Evolutionary conservation across 768 basidiomycete species (phyloP).

Genomic region (Polyporus arcularius): DNA sequence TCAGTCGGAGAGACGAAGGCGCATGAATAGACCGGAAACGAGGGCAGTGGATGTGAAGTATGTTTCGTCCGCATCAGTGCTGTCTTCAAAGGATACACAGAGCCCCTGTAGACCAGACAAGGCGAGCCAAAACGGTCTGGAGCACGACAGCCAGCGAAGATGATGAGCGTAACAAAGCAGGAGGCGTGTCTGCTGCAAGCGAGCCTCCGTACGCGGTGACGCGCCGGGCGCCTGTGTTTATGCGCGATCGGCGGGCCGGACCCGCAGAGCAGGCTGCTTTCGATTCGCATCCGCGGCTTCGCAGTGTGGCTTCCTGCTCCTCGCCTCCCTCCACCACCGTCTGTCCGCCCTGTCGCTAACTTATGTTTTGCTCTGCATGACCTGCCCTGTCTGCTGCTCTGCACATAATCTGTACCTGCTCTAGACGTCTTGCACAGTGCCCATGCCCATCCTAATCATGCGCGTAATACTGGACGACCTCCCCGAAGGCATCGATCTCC

Average conservation of each 20-base stretch:
- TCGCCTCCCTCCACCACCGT: background rate
- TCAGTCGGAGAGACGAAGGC: slow-evolving; percentile 73
- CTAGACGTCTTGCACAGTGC: slow-evolving; percentile 10
- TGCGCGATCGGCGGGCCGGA: background rate
- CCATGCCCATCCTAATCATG: slow-evolving; percentile 7
- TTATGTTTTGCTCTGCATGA: slow-evolving; percentile 3
- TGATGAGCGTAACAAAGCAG: background rate
- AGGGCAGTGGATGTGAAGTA: slow-evolving; percentile 69
- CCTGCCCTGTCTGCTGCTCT: background rate
- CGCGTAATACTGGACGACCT: slow-evolving; percentile 11
- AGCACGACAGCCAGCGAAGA: background rate
- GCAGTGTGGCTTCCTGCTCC: background rate
- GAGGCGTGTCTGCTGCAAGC: background rate
- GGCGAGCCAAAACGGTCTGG: background rate
- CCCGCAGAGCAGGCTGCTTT: background rate
- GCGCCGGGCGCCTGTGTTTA: background rate
- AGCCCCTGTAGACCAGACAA: background rate
- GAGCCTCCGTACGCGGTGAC: background rate
- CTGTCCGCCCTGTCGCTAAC: slow-evolving; percentile 1
- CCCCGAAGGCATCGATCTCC: slow-evolving; percentile 42
- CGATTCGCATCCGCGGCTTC: background rate
- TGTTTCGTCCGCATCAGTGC: slow-evolving; percentile 76
- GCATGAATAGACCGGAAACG: slow-evolving; percentile 89
- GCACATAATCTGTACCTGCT: background rate
- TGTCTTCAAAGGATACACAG: background rate